A percentile compares a stretch with the other conserved stretches of the same genome.
These are phyloP conservation scores for Sporothrix pseudoabietina DNA, from an alignment of 2,329 filamentous ascomycete genomes.

Conservation along the genomic window DNA sequence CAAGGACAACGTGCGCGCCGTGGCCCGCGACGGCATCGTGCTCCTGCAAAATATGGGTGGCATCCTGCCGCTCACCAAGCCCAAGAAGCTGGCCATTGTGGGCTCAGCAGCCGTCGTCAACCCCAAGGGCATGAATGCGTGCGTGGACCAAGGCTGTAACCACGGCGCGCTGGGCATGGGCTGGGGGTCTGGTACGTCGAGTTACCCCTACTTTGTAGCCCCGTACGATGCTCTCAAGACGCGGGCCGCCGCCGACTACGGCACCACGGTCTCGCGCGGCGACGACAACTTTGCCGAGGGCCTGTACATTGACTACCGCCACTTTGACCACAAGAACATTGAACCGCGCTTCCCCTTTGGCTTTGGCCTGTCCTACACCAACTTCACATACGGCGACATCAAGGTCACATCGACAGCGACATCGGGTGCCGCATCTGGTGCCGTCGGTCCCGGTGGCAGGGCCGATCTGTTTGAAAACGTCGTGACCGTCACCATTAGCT, in stretches of 20 bases:
- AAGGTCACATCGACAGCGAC: conserved; percentile 41
- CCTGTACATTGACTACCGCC: conserved; percentile 65
- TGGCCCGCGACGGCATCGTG: conserved; percentile 61
- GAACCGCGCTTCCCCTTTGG: conserved; percentile 66
- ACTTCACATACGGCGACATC: conserved; percentile 62
- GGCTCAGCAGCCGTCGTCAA: conserved; percentile 65
- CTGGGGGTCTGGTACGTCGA: conserved; percentile 64
- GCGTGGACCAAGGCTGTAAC: conserved; percentile 62
- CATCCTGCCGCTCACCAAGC: conserved; percentile 59
- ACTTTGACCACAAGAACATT: conserved; percentile 60
- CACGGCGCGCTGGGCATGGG: conserved; percentile 67
- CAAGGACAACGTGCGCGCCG: conserved; percentile 61
- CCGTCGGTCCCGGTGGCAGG: conserved; percentile 48
- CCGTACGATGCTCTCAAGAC: conserved; percentile 66
- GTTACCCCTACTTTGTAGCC: conserved; percentile 66
- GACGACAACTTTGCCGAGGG: conserved; percentile 61
- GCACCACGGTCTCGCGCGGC: conserved; percentile 41
- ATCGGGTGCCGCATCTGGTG: conserved; percentile 47
- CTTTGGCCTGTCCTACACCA: conserved; percentile 68
- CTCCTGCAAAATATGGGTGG: conserved; percentile 66
- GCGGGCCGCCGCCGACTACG: conserved; percentile 56
- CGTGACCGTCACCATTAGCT: conserved; percentile 57
- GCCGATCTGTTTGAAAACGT: conserved; percentile 51
- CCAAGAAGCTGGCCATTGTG: conserved; percentile 59
- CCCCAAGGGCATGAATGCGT: conserved; percentile 64